These are phyloP conservation scores for Kwoniella heveanensis DNA, from an alignment of 768 basidiomycete species.

Conservation along the genomic window DNA sequence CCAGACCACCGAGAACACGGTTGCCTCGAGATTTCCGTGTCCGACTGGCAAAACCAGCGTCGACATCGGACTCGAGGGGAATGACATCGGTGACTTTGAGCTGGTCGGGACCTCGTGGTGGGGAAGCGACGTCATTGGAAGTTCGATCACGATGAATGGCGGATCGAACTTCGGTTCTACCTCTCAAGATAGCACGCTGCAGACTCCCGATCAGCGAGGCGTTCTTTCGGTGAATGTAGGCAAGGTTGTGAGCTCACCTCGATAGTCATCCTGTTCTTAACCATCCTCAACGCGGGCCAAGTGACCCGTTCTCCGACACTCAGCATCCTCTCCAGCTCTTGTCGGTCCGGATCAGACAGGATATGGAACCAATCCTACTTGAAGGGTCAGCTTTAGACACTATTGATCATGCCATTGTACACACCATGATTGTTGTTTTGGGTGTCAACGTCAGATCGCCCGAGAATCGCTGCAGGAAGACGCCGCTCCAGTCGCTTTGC, in stretches of 20 bases:
- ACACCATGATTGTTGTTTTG: constrained; percentile 72
- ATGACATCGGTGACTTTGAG: constrained; percentile 62
- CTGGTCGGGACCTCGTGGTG: constrained; percentile 24
- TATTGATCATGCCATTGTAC: constrained; percentile 35
- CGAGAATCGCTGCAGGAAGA: constrained; percentile 90
- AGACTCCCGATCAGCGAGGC: constrained; percentile 57
- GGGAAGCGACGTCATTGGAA: constrained; percentile 37
- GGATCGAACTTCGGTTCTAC: constrained; percentile 71
- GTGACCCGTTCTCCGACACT: constrained; percentile 82
- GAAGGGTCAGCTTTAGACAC: constrained; percentile 12
- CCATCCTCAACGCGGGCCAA: constrained; percentile 96
- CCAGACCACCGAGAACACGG: constrained; percentile 52
- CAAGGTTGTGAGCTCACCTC: constrained; percentile 45
- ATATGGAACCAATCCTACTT: constrained; percentile 78
- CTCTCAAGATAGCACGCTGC: constrained; percentile 79
- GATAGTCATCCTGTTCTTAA: constrained; percentile 73
- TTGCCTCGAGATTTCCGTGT: constrained; percentile 62
- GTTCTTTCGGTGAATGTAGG: not conserved
- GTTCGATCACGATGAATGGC: constrained; percentile 59
- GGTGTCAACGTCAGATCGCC: constrained; percentile 57
- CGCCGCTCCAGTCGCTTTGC: constrained; percentile 94
- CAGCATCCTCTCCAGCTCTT: constrained; percentile 83
- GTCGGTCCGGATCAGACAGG: constrained; percentile 77
- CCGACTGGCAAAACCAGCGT: constrained; percentile 67
- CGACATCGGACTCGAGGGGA: constrained; percentile 77